Evolutionary conservation across 495 filamentous ascomycete species (phyloP).

Genomic region (Tuber indicum): DNA sequence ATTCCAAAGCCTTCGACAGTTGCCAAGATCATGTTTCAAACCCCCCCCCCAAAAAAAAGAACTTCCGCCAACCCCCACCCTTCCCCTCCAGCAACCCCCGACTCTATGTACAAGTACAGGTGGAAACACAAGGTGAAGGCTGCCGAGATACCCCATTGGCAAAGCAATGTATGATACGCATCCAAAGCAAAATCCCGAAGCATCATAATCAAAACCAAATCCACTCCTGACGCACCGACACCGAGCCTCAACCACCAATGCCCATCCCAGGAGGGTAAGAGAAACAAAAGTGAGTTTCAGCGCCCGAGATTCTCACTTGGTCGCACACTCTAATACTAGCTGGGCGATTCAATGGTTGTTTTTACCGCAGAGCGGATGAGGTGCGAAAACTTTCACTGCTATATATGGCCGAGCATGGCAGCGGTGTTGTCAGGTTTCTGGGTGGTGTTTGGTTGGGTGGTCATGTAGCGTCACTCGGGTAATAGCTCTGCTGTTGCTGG

Average conservation of each 20-base stretch:
- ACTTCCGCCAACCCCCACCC: too few relatives aligned
- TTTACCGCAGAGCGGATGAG: conserved; percentile 3
- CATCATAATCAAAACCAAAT: neutral
- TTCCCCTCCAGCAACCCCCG: too few relatives aligned
- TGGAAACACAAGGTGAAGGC: too few relatives aligned
- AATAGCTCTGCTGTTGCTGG: neutral
- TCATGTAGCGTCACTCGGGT: neutral
- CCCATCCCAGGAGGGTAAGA: neutral
- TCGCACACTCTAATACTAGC: neutral
- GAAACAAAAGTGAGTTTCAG: neutral
- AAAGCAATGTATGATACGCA: too few relatives aligned
- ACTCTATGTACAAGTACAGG: too few relatives aligned
- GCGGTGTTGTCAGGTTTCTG: neutral
- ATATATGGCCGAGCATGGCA: neutral
- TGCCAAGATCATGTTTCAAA: too few relatives aligned
- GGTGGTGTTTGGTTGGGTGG: neutral
- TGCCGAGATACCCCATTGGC: too few relatives aligned
- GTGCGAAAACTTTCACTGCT: conserved; percentile 1
- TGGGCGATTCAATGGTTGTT: neutral
- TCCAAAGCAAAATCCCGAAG: too few relatives aligned
- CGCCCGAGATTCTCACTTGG: neutral
- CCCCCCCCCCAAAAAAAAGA: too few relatives aligned
- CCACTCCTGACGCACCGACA: too few relatives aligned
- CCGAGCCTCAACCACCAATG: neutral
- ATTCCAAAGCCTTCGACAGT: too few relatives aligned